These are phyloP conservation scores for Beauveria bassiana DNA, from an alignment of 2,329 filamentous ascomycete genomes.

Conservation along the genomic window DNA sequence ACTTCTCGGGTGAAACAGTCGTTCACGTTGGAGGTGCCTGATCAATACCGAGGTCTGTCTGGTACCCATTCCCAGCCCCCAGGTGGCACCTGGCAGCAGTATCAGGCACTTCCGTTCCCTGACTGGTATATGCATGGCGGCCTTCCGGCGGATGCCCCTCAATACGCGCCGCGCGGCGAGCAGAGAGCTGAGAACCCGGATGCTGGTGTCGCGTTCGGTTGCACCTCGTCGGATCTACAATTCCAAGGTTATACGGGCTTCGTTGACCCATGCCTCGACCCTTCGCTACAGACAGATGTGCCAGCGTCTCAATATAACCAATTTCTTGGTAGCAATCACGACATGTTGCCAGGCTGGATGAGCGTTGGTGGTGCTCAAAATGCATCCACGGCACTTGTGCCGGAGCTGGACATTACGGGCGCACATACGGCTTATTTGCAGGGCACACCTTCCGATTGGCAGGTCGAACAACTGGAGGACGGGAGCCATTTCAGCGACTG, in stretches of 20 bases:
- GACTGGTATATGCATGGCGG: not conserved
- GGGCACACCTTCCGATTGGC: conserved; percentile 27
- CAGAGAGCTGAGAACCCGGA: not conserved
- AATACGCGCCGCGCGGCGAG: not conserved
- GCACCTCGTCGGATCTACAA: not conserved
- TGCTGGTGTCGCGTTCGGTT: not conserved
- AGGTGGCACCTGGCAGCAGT: not conserved
- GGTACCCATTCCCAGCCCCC: not conserved
- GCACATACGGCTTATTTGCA: conserved; percentile 24
- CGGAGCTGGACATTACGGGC: conserved; percentile 12
- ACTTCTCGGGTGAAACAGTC: not conserved
- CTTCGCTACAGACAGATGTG: not conserved
- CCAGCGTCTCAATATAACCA: not conserved
- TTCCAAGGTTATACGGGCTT: not conserved
- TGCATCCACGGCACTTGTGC: conserved; percentile 5
- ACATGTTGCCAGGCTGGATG: not conserved
- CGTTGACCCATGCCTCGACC: conserved; percentile 2
- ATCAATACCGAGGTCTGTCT: not conserved
- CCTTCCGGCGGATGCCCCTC: not conserved
- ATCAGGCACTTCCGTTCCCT: not conserved
- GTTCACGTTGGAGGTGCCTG: not conserved
- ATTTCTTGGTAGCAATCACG: not conserved
- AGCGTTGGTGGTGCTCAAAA: not conserved
- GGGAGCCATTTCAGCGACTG: conserved; percentile 24
- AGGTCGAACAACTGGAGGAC: conserved; percentile 26